Evolutionary conservation across 2,329 filamentous ascomycete genomes (phyloP), one percentile per base, ranked within the genome.

Genomic region (Metarhizium brunneum): DNA sequence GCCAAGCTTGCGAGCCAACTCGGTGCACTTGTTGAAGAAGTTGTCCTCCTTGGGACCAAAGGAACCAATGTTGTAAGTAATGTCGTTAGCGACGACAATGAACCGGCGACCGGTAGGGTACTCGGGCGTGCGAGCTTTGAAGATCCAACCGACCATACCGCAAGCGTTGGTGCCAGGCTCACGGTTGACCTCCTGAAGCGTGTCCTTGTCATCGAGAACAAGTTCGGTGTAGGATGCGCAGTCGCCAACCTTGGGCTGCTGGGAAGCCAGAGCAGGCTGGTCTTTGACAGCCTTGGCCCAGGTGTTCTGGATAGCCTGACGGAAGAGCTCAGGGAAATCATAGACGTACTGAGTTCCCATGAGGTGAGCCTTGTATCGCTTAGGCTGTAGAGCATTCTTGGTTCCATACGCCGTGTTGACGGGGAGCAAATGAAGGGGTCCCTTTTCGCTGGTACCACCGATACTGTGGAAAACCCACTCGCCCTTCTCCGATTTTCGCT

Each of bases 311-410:
- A 96, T 90, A 48, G 94, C 91, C 75, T 97, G 94, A 68, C 94
- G 85, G 88, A 99, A 99, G 51, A 99, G 85, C 80, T 99, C 94
- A 35, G 94, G 94, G 87, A 99, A 99, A 74, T 99, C 94, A 71
- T 99, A 99, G 54, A 97, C 94, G 70, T 96, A 99, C 75, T 99
- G 94, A 32, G 94, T 99, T 61, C 94, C 94, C 92, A 99, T 96
- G 59, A 97, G 79, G 71, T 99, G 94, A 63, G 94, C 94, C 86
- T 96, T 96, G 85, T 99, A 97, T 65, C 94, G 86, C 85, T 97
- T 97, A 60, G 94, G 94, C 76, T 99, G 94, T 58, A 99, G 82
- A 80, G 92, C 95, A 74, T 96, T 95, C 85, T 99, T 99, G 68
- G 92, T 96, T 42, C 92, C 87, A 73, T 99, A 99, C 25, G 94